Evolutionary conservation across 2,329 filamentous ascomycete species (phyloP).

Genomic region (Phialophora macrospora): DNA sequence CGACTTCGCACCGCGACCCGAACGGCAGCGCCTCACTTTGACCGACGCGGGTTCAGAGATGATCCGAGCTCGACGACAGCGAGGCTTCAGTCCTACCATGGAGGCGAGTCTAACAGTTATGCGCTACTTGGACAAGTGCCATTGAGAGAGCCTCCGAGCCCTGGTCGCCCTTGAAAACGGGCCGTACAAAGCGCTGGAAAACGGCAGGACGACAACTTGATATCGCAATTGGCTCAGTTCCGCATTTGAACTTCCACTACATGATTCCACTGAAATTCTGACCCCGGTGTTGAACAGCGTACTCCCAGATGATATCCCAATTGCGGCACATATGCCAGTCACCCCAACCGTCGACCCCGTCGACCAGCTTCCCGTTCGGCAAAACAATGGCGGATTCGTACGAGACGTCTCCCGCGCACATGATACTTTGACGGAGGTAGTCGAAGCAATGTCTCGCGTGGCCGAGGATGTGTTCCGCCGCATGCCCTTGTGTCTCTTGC

Average conservation of each 20-base stretch:
- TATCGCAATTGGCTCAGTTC: background rate
- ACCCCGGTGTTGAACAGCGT: constrained; percentile 11
- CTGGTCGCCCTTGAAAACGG: background rate
- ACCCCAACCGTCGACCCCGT: constrained; percentile 8
- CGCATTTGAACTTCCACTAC: background rate
- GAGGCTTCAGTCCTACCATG: background rate
- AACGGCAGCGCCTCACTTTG: background rate
- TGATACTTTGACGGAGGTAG: constrained; percentile 10
- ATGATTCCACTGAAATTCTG: constrained; percentile 11
- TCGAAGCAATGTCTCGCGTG: constrained; percentile 13
- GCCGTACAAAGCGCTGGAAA: background rate
- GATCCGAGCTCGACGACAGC: background rate
- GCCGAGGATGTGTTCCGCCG: background rate
- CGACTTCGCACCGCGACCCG: constrained; percentile 1
- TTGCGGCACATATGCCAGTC: constrained; percentile 8
- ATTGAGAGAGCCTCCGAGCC: background rate
- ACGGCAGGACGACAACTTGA: background rate
- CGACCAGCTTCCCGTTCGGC: constrained; percentile 1
- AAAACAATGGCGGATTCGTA: constrained; percentile 8
- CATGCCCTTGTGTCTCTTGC: background rate
- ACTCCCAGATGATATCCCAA: constrained; percentile 8
- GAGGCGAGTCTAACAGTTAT: background rate
- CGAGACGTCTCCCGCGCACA: constrained; percentile 11
- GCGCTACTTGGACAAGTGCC: background rate
- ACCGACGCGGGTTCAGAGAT: background rate